Evolutionary conservation across 306 rosid genomes (phyloP).

Genomic region (Pyrus betulifolia): DNA sequence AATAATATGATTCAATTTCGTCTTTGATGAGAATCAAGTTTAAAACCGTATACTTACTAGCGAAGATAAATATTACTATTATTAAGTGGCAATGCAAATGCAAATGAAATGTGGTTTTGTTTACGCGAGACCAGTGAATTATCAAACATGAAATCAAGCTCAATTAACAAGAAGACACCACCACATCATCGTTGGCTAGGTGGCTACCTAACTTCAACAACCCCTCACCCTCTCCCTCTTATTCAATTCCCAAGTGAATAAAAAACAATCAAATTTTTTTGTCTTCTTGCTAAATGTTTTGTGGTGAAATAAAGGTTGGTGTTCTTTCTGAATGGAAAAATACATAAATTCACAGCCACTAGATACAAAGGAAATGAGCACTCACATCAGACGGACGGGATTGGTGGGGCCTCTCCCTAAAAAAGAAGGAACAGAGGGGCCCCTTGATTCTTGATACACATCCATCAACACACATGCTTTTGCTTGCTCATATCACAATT

Average conservation of each 20-base stretch:
- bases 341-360: slow-evolving; percentile 3
- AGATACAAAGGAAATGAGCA: slow-evolving; percentile 6
- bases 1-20: too few species aligned
- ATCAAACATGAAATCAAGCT: too few species aligned
- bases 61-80: accelerated
- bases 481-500: not conserved
- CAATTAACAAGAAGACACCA: not conserved
- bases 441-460: not conserved
- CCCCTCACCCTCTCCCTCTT: not conserved
- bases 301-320: too few species aligned
- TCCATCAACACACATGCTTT: not conserved
- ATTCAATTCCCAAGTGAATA: too few species aligned
- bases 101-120: too few species aligned
- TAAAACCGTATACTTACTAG: too few species aligned
- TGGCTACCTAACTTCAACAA: not conserved
- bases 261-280: too few species aligned
- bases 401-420: not conserved
- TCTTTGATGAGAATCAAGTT: accelerated
- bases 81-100: too few species aligned
- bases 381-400: not conserved
- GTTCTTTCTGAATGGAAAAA: not conserved
- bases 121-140: too few species aligned
- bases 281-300: too few species aligned
- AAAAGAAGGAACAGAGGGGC: not conserved
- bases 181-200: not conserved